Percentiles rank a stretch among this genome's conserved stretches.
Conservation (phyloP, 495 filamentous ascomycete species). For the Tuber microsphaerosporum region DNA sequence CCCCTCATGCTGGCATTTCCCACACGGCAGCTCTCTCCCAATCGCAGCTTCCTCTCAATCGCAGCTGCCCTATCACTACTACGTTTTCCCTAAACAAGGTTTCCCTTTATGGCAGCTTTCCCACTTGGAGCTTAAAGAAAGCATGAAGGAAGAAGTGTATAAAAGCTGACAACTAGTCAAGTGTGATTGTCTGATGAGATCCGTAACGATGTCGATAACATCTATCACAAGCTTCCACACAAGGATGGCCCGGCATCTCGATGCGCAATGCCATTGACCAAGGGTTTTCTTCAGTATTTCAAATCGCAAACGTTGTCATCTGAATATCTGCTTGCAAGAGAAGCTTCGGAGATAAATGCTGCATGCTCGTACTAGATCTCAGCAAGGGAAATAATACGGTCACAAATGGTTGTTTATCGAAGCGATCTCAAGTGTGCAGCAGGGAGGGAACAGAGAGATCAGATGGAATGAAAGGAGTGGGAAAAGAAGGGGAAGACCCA, state of each 20-base stretch:
- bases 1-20: too few relatives aligned
- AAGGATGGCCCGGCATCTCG: too few relatives aligned
- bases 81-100: too few relatives aligned
- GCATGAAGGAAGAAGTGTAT: too few relatives aligned
- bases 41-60: too few relatives aligned
- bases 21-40: too few relatives aligned
- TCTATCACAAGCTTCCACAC: constrained; percentile 87
- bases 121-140: too few relatives aligned
- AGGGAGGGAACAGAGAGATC: too few relatives aligned
- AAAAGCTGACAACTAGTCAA: constrained; percentile 59
- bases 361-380: constrained; percentile 99
- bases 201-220: constrained; percentile 56
- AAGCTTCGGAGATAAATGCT: constrained; percentile 95
- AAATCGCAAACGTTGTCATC: constrained; percentile 80
- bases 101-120: too few relatives aligned
- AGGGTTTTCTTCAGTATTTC: constrained; percentile 82
- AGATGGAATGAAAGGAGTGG: constrained; percentile 5
- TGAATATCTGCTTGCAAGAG: constrained; percentile 80
- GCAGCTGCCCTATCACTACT: too few relatives aligned
- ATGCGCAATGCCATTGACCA: constrained; percentile 79
- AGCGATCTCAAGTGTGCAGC: constrained; percentile 47
- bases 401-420: constrained; percentile 87
- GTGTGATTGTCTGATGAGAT: constrained; percentile 69
- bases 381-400: constrained; percentile 81
- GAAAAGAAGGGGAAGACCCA: background rate